Base-by-base conservation (phyloP, 805 yeast species). In the Lipomyces yamadae region DNA sequence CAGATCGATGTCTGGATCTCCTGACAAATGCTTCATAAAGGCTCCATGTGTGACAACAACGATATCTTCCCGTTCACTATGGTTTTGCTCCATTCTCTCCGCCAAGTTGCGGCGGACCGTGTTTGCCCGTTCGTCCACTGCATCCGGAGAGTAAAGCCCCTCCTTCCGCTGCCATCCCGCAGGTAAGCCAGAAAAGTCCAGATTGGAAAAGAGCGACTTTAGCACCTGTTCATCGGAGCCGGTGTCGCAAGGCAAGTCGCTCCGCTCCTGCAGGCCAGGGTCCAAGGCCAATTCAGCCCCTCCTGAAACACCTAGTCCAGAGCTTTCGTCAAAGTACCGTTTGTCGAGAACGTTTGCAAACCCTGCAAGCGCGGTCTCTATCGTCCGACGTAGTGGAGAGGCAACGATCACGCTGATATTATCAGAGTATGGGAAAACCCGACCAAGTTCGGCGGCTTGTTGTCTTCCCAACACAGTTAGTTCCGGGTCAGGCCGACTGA, bases 151-250 rank as follows among this genome's bases (percentile, higher is more conserved):
- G 24, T 42, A 42, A 42, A 42, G 48, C 15, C 24, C 48, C 2
- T 42, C 48, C 48, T 42, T 42, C 24, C 15, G 18, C 48, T 42
- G 48, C 48, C 48, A 42, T 42, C 48, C 48, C n/a, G 48, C 48
- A 42, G 7, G 24, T 42, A 42, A 6, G 24, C 48, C 24, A 42
- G 48, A 42, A 42, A 42, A 42, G 24, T 42, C 48, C 48, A 42
- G 48, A 15, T 24, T 1, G 48, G 48, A 24, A 13, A 42, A 42
- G 15, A n/a, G 15, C 48, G 15, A 7, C 48, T 42, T 24, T 24
- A 42, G 48, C 29, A 42, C 48, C 48, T 3, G 48, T 42, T 5
- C 8, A 42, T 42, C 48, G 18, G 48, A 42, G 48, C 48, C 48
- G 48, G 48, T 42, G n/a, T 42, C 48, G 48, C 48, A 42, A 15